Conservation (phyloP, 306 rosid species). For the Amphicarpaea edgeworthii region DNA sequence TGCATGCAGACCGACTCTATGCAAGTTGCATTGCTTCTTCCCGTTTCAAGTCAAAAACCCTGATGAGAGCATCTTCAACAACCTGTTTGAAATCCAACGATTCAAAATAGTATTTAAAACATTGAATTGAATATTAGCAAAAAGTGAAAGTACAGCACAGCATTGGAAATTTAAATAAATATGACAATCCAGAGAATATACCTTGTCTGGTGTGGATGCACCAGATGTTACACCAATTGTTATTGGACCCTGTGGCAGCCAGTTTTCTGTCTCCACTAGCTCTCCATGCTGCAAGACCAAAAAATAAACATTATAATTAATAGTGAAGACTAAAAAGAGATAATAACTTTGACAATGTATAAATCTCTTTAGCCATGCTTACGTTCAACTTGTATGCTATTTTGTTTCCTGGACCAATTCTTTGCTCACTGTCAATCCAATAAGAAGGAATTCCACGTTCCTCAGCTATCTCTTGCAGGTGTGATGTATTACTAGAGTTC, state of each 20-base stretch:
- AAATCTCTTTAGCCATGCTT: constrained; percentile 46
- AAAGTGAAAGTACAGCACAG: background rate
- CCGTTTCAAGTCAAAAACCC: constrained; percentile 79
- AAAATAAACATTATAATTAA: background rate
- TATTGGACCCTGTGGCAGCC: constrained; percentile 85
- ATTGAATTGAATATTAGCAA: constrained; percentile 2
- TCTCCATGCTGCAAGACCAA: constrained; percentile 81
- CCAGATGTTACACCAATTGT: constrained; percentile 95
- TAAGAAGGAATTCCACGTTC: constrained; percentile 91
- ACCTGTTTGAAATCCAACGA: constrained; percentile 57
- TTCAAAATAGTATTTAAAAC: background rate
- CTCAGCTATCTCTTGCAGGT: constrained; percentile 98
- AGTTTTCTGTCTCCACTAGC: constrained; percentile 91
- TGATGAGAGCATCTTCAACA: constrained; percentile 86
- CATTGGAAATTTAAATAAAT: background rate
- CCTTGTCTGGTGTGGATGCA: constrained; percentile 99
- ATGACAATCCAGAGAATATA: constrained; percentile 45
- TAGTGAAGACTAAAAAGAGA: constrained; percentile 18
- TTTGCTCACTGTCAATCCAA: constrained; percentile 91
- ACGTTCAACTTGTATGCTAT: constrained; percentile 83
- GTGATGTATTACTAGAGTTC: constrained; percentile 98
- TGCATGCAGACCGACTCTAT: constrained; percentile 44
- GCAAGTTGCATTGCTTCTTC: constrained; percentile 77
- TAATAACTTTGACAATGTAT: constrained; percentile 16
- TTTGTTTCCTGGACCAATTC: constrained; percentile 97